A percentile compares a stretch with the other conserved stretches of the same genome.
These are phyloP conservation scores for Isabelozyma gotoi DNA, from an alignment of 805 yeast species.

Conservation along the genomic window DNA sequence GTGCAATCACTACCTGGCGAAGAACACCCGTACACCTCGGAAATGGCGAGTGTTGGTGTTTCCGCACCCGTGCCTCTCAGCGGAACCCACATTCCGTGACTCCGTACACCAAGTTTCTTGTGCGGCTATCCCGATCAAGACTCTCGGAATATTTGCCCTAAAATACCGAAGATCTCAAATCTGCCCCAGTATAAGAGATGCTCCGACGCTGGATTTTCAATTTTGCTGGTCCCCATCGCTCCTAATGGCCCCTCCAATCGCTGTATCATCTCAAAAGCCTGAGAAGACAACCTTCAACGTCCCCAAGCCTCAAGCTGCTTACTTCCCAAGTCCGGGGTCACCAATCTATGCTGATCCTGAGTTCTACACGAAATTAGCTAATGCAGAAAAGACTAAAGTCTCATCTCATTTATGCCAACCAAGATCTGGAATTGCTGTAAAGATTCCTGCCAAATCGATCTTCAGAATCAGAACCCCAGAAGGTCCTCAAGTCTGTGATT, in stretches of 20 bases:
- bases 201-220: too few species aligned
- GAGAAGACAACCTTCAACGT: constrained; percentile 32
- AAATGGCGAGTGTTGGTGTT: too few species aligned
- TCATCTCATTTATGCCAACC: constrained; percentile 48
- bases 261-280: constrained; percentile 31
- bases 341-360: constrained; percentile 50
- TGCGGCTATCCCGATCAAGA: too few species aligned
- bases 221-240: too few species aligned
- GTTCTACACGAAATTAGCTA: constrained; percentile 46
- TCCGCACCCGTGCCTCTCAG: too few species aligned
- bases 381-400: constrained; percentile 42
- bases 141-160: too few species aligned
- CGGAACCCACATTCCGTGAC: too few species aligned
- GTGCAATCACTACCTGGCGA: too few species aligned
- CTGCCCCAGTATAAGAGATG: too few species aligned
- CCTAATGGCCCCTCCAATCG: constrained; percentile 1
- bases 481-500: constrained; percentile 72
- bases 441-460: constrained; percentile 59
- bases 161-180: too few species aligned
- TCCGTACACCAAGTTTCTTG: too few species aligned
- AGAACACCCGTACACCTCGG: too few species aligned
- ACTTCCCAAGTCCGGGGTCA: constrained; percentile 55
- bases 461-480: constrained; percentile 63
- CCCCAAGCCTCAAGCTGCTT: constrained; percentile 53
- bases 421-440: constrained; percentile 60